Evolutionary conservation across 129 eudicot species (phyloP).

Genomic region (Helianthus tuberosus): DNA sequence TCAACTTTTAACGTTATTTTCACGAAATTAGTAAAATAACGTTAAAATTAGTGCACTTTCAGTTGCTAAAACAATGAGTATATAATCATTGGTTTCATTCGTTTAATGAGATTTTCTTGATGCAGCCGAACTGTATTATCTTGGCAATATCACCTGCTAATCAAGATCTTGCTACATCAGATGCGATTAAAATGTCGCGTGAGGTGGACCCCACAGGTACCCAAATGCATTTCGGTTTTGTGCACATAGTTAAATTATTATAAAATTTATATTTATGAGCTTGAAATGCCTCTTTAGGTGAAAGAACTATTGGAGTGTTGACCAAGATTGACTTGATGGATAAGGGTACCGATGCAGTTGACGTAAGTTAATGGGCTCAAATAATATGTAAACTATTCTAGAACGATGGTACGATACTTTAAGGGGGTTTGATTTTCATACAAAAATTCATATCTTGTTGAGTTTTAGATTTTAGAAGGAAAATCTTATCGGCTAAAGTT

Average conservation of each 20-base stretch:
- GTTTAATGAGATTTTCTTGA: constrained; percentile 24
- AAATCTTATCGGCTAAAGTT: constrained; percentile 43
- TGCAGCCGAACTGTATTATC: constrained; percentile 55
- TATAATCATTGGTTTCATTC: neutral
- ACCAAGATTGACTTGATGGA: constrained; percentile 58
- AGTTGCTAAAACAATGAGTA: neutral
- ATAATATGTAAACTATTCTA: constrained; percentile 2
- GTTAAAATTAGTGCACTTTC: too few relatives aligned
- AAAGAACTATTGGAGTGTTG: constrained; percentile 52
- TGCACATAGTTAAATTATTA: neutral
- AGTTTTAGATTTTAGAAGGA: constrained; percentile 51
- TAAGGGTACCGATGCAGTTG: constrained; percentile 50
- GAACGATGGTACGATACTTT: neutral
- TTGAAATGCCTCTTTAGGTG: constrained; percentile 30
- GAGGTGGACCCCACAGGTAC: constrained; percentile 60
- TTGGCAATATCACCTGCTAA: constrained; percentile 59
- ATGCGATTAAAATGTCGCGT: constrained; percentile 45
- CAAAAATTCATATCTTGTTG: neutral
- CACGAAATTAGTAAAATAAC: too few relatives aligned
- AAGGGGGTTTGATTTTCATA: neutral
- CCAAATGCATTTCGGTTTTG: neutral
- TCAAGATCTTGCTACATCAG: constrained; percentile 61
- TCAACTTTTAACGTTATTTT: too few relatives aligned
- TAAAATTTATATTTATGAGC: neutral
- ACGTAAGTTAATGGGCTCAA: constrained; percentile 38